Base-by-base conservation (phyloP, 2,329 filamentous ascomycete genomes). In the Apiospora saccharicola region DNA sequence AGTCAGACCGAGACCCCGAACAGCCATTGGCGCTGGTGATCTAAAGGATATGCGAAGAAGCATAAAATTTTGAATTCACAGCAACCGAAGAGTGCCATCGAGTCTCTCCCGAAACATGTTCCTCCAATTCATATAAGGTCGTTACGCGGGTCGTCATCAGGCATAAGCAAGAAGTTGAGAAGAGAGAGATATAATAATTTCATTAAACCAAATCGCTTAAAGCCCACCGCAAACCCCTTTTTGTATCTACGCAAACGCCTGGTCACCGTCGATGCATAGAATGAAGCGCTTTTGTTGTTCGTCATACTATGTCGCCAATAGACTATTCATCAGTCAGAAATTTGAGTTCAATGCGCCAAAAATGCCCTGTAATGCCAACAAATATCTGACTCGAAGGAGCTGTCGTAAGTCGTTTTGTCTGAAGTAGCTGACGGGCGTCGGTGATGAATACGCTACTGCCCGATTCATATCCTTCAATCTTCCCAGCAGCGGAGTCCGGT, bases 161-260 rank as follows among this genome's bases (percentile, higher is more conserved):
- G 49, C 24, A 24, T 26, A n/a, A 26, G n/a, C 8, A 14, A 51
- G 19, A 24, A 14, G 41, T 5, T 3, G n/a, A 41, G 19, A 24
- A 41, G 10, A 64, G 16, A 3, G 30, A 24, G 30, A 37, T n/a
- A n/a, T 2, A n/a, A 64, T n/a, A 41, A 64, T 8, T 4, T 12
- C 57, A 37, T 13, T 64, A 5, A 37, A n/a, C 7, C 57, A 64
- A 64, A 64, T 64, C 57, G 34, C 57, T 41, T 13, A 19, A 41
- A n/a, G 34, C 30, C 57, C 57, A 64, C 57, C 19, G 34, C 57
- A 64, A 64, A n/a, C 34, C 22, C 57, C n/a, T 64, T 64, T 64
- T 64, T 64, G 57, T 64, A 64, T 64, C 19, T 64, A 41, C 57
- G 57, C 22, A 64, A 64, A 64, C 57, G 30, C 57, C 57, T 34